These are phyloP conservation scores for Pachysandra terminalis DNA, from an alignment of 164 flowering plant genomes.

Conservation along the genomic window DNA sequence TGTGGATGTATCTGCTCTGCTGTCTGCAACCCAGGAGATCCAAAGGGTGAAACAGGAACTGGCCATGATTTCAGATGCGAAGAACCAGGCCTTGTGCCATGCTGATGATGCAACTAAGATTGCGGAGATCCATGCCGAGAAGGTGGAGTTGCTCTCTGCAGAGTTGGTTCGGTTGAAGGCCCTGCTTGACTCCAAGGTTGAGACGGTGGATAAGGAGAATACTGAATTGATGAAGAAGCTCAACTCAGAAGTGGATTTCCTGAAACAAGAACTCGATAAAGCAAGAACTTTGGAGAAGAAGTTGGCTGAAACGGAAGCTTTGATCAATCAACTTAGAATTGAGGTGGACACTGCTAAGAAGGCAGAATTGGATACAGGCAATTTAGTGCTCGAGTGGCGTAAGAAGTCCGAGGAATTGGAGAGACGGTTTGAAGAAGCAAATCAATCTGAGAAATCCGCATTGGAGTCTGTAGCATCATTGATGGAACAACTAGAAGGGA, in stretches of 20 bases:
- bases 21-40: conserved; percentile 70
- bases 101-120: conserved; percentile 89
- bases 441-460: conserved; percentile 62
- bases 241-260: conserved; percentile 48
- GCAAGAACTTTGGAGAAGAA: conserved; percentile 31
- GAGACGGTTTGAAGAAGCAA: conserved; percentile 44
- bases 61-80: conserved; percentile 65
- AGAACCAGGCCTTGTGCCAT: conserved; percentile 70
- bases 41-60: conserved; percentile 66
- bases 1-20: conserved; percentile 61
- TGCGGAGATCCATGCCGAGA: conserved; percentile 77
- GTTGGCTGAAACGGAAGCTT: conserved; percentile 41
- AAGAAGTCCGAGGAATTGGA: conserved; percentile 54
- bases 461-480: conserved; percentile 63
- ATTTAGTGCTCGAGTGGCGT: conserved; percentile 56
- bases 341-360: conserved; percentile 68
- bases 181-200: conserved; percentile 56
- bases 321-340: conserved; percentile 53
- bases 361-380: conserved; percentile 71
- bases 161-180: conserved; percentile 64
- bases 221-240: conserved; percentile 39
- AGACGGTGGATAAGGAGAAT: conserved; percentile 44
- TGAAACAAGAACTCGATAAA: conserved; percentile 51
- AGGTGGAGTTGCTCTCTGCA: conserved; percentile 60
- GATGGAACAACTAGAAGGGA: conserved; percentile 70